A percentile compares a stretch with the other conserved stretches of the same genome.
Conservation (phyloP, 192 early-diverging fungal species). For the Hyaloraphidium curvatum region DNA sequence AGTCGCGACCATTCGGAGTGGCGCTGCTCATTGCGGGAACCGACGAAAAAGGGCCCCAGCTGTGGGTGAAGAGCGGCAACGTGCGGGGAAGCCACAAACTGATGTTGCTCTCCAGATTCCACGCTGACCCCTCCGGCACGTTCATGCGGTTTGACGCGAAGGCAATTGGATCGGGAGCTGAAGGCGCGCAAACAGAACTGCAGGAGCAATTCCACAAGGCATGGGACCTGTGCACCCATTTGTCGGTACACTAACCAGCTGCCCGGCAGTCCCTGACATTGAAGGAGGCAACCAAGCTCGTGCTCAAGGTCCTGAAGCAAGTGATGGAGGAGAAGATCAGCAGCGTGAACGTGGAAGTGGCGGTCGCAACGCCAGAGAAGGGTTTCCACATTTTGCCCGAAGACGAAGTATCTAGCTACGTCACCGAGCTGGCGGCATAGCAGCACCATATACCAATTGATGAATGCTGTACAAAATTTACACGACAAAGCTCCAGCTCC, state of each 20-base stretch:
- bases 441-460: too few species aligned
- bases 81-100: neutral
- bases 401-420: too few species aligned
- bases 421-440: too few species aligned
- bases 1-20: slow-evolving; percentile 98
- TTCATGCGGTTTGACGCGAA: slow-evolving; percentile 90
- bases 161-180: slow-evolving; percentile 96
- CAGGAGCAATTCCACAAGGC: slow-evolving; percentile 91
- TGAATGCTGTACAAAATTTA: too few species aligned
- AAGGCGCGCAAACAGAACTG: slow-evolving; percentile 93
- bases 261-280: slow-evolving; percentile 52
- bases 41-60: slow-evolving; percentile 91
- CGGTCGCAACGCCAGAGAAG: slow-evolving; percentile 54
- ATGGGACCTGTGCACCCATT: neutral
- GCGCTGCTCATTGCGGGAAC: slow-evolving; percentile 90
- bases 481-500: too few species aligned
- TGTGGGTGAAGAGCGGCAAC: slow-evolving; percentile 37
- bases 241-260: slow-evolving; percentile 1
- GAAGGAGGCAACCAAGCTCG: slow-evolving; percentile 66
- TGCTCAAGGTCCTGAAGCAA: slow-evolving; percentile 92
- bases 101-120: slow-evolving; percentile 31
- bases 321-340: slow-evolving; percentile 99
- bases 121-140: slow-evolving; percentile 96
- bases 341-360: slow-evolving; percentile 85
- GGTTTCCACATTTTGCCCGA: too few species aligned